phyloP scores from a whole-genome alignment of 768 basidiomycete species.

The Neoboletus magnificus region DNA sequence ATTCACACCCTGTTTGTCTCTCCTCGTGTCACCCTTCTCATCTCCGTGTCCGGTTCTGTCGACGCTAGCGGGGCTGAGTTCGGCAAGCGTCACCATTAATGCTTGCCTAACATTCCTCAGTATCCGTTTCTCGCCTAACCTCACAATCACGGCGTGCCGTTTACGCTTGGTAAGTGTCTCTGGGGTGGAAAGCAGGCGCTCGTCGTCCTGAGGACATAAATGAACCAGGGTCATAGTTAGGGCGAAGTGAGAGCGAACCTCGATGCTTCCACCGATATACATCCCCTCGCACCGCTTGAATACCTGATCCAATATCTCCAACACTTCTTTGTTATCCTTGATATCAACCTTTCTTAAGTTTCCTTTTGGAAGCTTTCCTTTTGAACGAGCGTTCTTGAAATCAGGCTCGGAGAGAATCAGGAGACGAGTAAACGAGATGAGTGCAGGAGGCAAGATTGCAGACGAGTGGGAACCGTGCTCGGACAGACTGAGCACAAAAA shows the following conservation, averaged over 20 bases:
- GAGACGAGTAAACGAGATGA: constrained; percentile 65
- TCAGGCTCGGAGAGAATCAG: constrained; percentile 54
- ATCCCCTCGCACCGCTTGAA: constrained; percentile 50
- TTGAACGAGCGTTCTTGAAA: constrained; percentile 57
- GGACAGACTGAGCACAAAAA: constrained; percentile 7
- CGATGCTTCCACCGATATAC: constrained; percentile 33
- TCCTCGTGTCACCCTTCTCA: constrained; percentile 1
- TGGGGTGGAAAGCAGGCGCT: constrained; percentile 32
- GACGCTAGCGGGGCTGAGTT: neutral
- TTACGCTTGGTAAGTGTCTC: constrained; percentile 41
- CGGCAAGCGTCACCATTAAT: constrained; percentile 5
- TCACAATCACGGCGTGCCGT: constrained; percentile 64
- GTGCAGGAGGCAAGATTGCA: constrained; percentile 51
- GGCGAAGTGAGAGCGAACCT: constrained; percentile 33
- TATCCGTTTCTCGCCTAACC: constrained; percentile 78
- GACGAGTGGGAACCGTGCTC: constrained; percentile 51
- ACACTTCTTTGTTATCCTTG: constrained; percentile 23
- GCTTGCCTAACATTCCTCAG: constrained; percentile 35
- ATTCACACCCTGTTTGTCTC: neutral
- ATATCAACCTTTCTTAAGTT: constrained; percentile 30
- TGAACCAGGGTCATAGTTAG: neutral
- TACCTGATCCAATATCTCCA: constrained; percentile 48
- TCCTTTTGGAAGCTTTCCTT: constrained; percentile 73
- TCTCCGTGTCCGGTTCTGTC: neutral
- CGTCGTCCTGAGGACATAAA: constrained; percentile 46